Evolutionary conservation across 352 stramenopile genomes (phyloP).

Genomic region (Pythium periplocum): DNA sequence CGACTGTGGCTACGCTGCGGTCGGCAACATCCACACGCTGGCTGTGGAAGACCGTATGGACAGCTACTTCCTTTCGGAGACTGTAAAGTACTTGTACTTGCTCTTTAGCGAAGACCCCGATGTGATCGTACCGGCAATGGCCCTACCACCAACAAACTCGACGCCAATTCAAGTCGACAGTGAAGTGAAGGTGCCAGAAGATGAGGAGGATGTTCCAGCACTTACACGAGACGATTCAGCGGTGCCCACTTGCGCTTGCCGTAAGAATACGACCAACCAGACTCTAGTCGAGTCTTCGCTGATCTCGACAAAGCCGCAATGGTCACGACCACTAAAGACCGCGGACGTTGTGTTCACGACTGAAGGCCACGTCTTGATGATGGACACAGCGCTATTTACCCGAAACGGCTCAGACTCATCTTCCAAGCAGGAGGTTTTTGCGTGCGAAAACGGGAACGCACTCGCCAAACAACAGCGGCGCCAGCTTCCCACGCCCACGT

Average conservation of each 20-base stretch:
- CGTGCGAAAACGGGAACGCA: conserved; percentile 53
- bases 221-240: too few species aligned
- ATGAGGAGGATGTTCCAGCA: too few species aligned
- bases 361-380: conserved; percentile 72
- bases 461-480: conserved; percentile 24
- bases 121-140: conserved; percentile 53
- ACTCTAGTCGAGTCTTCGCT: conserved; percentile 7
- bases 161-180: neutral
- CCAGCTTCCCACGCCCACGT: neutral
- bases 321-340: conserved; percentile 35
- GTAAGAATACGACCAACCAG: neutral
- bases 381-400: conserved; percentile 50
- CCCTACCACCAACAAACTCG: conserved; percentile 7
- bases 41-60: conserved; percentile 96
- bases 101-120: conserved; percentile 93
- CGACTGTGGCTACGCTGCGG: conserved; percentile 90
- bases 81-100: conserved; percentile 98
- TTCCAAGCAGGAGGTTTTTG: conserved; percentile 10
- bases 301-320: too few species aligned
- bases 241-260: too few species aligned
- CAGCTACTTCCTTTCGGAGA: conserved; percentile 98
- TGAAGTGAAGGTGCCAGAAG: too few species aligned
- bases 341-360: conserved; percentile 80
- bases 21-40: conserved; percentile 88
- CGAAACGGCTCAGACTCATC: conserved; percentile 4